Evolutionary conservation across 257 asterid genomes (phyloP), one percentile per base, ranked within the genome.

Genomic region (Scutellaria minor): DNA sequence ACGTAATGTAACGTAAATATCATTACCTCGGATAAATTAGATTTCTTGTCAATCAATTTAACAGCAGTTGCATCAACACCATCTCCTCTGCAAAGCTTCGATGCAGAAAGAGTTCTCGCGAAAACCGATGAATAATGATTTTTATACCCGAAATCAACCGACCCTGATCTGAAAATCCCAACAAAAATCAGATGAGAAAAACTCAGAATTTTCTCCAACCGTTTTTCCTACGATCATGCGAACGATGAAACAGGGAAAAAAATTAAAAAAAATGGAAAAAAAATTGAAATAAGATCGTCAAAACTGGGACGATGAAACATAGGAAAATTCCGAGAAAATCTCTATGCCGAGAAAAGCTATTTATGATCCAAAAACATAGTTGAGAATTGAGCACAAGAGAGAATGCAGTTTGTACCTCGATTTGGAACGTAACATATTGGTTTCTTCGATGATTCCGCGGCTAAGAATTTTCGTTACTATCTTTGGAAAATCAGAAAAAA

Each of bases 71-170:
- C n/a, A 75, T 91, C 90, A 78, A 89, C 31, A 62, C 81, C 79
- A 80, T 83, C 92, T 9, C 94, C 90, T 73, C 95, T 85, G 70
- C 97, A 89, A 14, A 91, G 75, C 87, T 76, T 90, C 57, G 95
- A 86, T 22, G 91, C 86, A 51, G 91, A 87, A 64, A 90, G 55
- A 31, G 90, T 82, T 72, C 89, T 85, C 9, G 95, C 83, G 77
- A 93, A 77, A 14, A 84, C 52, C 3, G 87, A 82, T 24, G 86
- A 64, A 70, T 53, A 66, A 58, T 80, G 82, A 44, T 62, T 80
- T 68, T 82, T 89, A 2, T 77, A 82, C 46, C 83, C 89, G 58
- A 78, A 68, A 86, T 81, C 87, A 52, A 66, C 48, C 78, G 82
- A 75, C 52, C 83, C 89, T 66, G 88, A 85, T 85, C 97, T 91